Base-by-base conservation (phyloP, 139 green algal genomes). In the Eudorina sp. region DNA sequence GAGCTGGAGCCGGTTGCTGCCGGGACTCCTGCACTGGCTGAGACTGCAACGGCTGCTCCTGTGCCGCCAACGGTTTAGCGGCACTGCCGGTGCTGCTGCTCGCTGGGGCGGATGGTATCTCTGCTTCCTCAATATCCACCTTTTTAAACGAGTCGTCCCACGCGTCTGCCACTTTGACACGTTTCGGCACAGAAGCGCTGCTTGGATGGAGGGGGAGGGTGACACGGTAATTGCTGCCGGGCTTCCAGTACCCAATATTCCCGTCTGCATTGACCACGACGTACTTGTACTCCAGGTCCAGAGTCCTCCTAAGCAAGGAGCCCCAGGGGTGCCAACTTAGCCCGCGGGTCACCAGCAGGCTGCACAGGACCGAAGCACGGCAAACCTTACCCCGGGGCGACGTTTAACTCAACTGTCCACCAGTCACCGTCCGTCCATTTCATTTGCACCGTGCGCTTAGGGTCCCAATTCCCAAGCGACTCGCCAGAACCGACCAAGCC, bases 251-350 rank as follows among this genome's bases (percentile, higher is more conserved):
- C 18, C 43, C 40, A 27, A 91, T 45, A 1, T 51, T 43, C 0
- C 87, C 79, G 23, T 91, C 76, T 5, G 87, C 46, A 46, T 91
- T 91, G 21, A 88, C 38, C 19, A 91, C 80, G 18, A 88, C 79
- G 40, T 91, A 91, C 70, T 91, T 91, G 53, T 91, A 91, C 31
- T 91, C 87, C 31, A 91, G 43, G 53, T 91, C 79, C 4, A 86
- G 69, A 3, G 53, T 16, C 6, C 66, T 25, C 66, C 66, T 75
- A 31, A 46, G 66, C 58, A 14, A 74, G 36, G 46, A 21, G 25
- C 66, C 66, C 34, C 25, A 34, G 64, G n/a, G 38, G 29, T 27
- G 29, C 64, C 27, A 73, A 66, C 14, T 66, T 66, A 66, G 55
- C 55, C 55, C 55, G 18, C 23, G 55, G 55, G 55, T 66, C 55